Conservation (phyloP, 176 grass and related monocot genomes). For the Aegilops umbellulata region DNA sequence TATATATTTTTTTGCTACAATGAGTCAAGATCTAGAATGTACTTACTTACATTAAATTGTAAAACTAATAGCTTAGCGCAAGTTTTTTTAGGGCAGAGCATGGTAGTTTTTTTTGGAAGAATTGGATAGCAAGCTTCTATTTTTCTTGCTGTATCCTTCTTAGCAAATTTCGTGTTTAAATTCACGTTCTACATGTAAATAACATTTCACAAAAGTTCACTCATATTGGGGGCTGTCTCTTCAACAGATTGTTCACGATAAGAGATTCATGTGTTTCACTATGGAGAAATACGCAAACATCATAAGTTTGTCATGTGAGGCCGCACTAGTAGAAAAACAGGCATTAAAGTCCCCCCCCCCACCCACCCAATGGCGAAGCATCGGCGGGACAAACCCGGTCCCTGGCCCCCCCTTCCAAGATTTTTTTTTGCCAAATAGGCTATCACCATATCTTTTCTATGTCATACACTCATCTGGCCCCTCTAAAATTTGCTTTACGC, state of each 20-base stretch:
- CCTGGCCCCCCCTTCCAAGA: too few relatives aligned
- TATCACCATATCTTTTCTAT: too few relatives aligned
- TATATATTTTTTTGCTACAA: not conserved
- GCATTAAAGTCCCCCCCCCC: too few relatives aligned
- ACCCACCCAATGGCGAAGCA: too few relatives aligned
- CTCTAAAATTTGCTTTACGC: too few relatives aligned
- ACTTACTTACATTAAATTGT: not conserved
- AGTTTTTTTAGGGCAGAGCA: not conserved
- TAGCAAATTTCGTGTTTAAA: not conserved
- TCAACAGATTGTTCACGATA: not conserved
- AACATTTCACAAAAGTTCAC: not conserved
- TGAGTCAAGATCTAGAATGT: not conserved
- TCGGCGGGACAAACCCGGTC: too few relatives aligned
- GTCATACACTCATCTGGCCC: too few relatives aligned
- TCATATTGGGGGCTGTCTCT: not conserved
- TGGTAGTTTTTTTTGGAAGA: not conserved
- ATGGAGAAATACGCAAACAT: not conserved
- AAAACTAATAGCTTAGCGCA: not conserved
- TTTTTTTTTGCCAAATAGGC: too few relatives aligned
- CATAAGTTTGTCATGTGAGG: too few relatives aligned
- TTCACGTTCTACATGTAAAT: not conserved
- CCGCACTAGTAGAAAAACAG: too few relatives aligned
- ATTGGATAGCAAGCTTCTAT: not conserved
- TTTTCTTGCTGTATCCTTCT: not conserved
- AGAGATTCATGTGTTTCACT: not conserved